Evolutionary conservation across 2,329 filamentous ascomycete species (phyloP).

Genomic region (Colletotrichum neosansevieriae): DNA sequence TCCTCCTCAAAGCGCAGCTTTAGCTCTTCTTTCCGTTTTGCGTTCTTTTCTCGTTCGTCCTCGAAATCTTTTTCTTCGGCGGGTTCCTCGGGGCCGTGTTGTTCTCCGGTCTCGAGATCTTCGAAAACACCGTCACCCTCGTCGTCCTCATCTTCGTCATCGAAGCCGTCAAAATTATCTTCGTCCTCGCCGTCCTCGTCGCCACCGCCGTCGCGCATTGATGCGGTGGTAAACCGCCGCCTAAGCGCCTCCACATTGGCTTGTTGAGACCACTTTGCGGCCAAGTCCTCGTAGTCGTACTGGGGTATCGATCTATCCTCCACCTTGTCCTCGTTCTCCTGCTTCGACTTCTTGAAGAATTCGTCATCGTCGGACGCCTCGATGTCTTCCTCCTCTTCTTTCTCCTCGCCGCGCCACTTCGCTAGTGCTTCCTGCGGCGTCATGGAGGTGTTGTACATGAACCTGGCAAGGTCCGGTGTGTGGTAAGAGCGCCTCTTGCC

Average conservation of each 20-base stretch:
- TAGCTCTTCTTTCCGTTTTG: constrained; percentile 91
- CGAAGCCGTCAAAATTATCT: constrained; percentile 63
- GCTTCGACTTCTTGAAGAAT: constrained; percentile 74
- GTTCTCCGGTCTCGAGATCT: constrained; percentile 84
- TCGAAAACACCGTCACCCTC: constrained; percentile 66
- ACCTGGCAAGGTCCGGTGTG: constrained; percentile 83
- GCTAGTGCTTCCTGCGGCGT: constrained; percentile 80
- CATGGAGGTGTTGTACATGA: constrained; percentile 89
- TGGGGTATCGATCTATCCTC: constrained; percentile 85
- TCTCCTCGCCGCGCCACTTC: constrained; percentile 82
- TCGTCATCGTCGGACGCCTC: constrained; percentile 69
- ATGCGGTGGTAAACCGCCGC: constrained; percentile 79
- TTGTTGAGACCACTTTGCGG: constrained; percentile 85
- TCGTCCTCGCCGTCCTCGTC: constrained; percentile 67
- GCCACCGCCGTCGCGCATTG: constrained; percentile 54
- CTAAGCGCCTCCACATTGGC: constrained; percentile 82
- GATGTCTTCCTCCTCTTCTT: constrained; percentile 69
- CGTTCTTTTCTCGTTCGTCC: constrained; percentile 90
- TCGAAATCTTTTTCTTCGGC: constrained; percentile 71
- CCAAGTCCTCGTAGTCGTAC: constrained; percentile 84
- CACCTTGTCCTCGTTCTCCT: constrained; percentile 76
- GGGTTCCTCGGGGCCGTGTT: constrained; percentile 58
- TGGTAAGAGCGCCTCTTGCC: constrained; percentile 78
- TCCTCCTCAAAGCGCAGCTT: constrained; percentile 96
- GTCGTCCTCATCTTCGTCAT: constrained; percentile 62